Conservation (phyloP, 2,329 filamentous ascomycete species). For the Aureobasidium pullulans region DNA sequence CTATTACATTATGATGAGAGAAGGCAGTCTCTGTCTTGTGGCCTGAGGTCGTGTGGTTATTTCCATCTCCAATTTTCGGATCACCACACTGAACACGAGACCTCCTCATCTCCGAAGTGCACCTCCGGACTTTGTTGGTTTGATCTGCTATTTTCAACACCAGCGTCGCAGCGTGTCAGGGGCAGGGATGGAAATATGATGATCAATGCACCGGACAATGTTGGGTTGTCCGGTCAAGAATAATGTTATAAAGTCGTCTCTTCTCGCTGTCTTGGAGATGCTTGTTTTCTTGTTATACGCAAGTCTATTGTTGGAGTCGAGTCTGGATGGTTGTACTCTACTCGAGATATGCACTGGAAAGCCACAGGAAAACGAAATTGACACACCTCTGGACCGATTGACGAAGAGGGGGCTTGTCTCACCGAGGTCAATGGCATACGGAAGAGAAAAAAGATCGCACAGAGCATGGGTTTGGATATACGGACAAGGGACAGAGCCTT, state of each 20-base stretch:
- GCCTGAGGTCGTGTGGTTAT: not conserved
- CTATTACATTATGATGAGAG: not conserved
- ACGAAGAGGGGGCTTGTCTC: not conserved
- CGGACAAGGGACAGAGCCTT: not conserved
- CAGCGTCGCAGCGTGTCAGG: not conserved
- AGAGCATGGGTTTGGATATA: not conserved
- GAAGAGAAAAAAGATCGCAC: no score
- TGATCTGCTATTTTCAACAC: conserved; percentile 12
- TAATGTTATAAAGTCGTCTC: conserved; percentile 1
- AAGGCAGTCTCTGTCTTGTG: not conserved
- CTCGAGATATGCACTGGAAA: not conserved
- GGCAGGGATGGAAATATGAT: not conserved
- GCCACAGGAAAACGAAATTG: not conserved
- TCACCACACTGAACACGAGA: conserved; percentile 7
- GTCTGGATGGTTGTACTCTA: not conserved
- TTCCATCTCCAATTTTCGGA: conserved; percentile 4
- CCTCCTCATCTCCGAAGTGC: conserved; percentile 12
- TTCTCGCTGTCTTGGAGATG: not conserved
- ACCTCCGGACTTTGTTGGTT: conserved; percentile 9
- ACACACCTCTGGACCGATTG: not conserved
- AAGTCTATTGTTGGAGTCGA: not conserved
- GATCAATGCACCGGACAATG: conserved; percentile 11
- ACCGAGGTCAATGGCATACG: no score
- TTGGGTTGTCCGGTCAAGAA: conserved; percentile 7
- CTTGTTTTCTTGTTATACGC: not conserved